phyloP scores from a whole-genome alignment of 1,284 basidiomycete genomes.

The Trametes versicolor region DNA sequence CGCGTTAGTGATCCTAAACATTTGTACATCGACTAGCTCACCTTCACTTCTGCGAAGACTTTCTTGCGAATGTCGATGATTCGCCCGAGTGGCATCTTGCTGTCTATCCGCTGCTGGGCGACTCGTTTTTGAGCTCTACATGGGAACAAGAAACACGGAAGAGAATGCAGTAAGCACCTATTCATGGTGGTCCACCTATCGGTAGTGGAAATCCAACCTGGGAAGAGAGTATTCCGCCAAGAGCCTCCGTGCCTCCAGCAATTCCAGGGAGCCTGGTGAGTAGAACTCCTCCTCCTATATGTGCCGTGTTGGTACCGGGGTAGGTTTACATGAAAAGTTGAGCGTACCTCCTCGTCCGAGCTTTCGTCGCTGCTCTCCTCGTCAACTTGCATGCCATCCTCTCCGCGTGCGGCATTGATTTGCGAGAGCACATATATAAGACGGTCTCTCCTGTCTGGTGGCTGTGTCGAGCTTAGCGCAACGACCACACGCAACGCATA shows the following conservation, averaged over 20 bases:
- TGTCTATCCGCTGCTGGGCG: constrained; percentile 90
- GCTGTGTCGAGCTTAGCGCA: constrained; percentile 53
- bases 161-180: constrained; percentile 80
- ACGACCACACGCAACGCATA: constrained; percentile 20
- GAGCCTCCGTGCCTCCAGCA: constrained; percentile 84
- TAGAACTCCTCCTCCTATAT: constrained; percentile 93
- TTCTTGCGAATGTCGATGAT: constrained; percentile 93
- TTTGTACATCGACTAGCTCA: constrained; percentile 48
- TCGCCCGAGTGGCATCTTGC: constrained; percentile 87
- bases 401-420: constrained; percentile 84
- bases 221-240: constrained; percentile 94
- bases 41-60: constrained; percentile 90
- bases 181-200: constrained; percentile 53
- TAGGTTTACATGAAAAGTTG: background rate
- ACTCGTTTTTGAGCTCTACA: constrained; percentile 92
- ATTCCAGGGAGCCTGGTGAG: constrained; percentile 87
- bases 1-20: background rate
- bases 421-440: constrained; percentile 92
- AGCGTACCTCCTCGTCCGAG: constrained; percentile 76
- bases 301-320: constrained; percentile 17
- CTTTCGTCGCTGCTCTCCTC: constrained; percentile 73
- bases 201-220: constrained; percentile 80
- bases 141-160: constrained; percentile 48
- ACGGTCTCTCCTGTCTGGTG: constrained; percentile 91
- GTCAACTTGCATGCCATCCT: constrained; percentile 76